Base-by-base conservation (phyloP, 2,329 filamentous ascomycete species). In the Thielaviopsis cerberus region DNA sequence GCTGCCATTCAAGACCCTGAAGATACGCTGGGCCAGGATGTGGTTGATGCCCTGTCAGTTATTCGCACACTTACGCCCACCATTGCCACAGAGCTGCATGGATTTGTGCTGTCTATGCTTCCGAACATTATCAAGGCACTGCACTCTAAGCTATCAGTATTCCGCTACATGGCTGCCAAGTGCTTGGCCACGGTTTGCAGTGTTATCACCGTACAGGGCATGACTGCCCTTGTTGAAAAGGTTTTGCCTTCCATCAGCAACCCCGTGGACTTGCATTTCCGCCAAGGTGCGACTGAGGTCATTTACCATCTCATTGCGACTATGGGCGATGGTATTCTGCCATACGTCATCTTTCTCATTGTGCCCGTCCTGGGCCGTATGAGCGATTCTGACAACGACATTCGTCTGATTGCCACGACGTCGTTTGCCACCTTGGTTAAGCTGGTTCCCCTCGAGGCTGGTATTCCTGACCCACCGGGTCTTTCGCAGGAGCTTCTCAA, bases 321-420 rank as follows among this genome's bases (percentile, higher is more conserved):
- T 55, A 98, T 98, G 92, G 92, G 94, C 62, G 92, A 97, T 67
- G 80, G 81, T 41, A 98, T 98, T 59, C 72, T 98, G 27, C 92
- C 94, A 2, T 98, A 98, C 66, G 92, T 98, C 62, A 96, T 98
- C 65, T 98, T 98, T 80, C 80, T 98, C 63, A 94, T 98, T 60
- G 94, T 97, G 13, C 92, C 92, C 15, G 92, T 98, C 3, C 78
- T 98, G 55, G 92, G 92, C 57, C 84, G 92, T 51, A 98, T 98
- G 92, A 97, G 92, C 67, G 92, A 98, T 69, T 94, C 91, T 0
- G 91, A 98, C 67, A 91, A 94, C 63, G 92, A 97, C 67, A 86
- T 98, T 57, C 85, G 92, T 57, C 78, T 97, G 6, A 85, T 98
- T 58, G 89, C 92, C 3, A 98, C 92, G 0, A 98, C 92, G 0